Evolutionary conservation across 257 asterid species (phyloP).

Genomic region (Solanum pimpinellifolium): DNA sequence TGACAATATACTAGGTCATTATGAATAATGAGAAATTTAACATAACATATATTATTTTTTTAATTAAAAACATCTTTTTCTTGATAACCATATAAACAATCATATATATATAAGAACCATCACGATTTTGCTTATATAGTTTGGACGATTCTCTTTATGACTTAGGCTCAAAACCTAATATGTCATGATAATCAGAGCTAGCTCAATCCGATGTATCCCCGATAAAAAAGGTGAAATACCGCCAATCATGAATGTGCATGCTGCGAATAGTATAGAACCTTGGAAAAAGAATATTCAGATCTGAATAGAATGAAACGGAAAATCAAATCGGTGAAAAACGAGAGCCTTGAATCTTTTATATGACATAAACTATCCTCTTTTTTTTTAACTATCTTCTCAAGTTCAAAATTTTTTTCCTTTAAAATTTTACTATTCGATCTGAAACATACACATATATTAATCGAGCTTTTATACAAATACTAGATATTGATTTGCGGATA

Average conservation of each 20-base stretch:
- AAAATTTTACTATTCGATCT: neutral
- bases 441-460: neutral
- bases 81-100: no score
- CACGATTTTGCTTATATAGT: fast-evolving
- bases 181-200: neutral
- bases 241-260: neutral
- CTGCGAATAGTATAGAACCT: neutral
- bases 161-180: neutral
- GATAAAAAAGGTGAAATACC: neutral
- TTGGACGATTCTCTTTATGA: no score
- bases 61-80: no score
- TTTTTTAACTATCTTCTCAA: no score
- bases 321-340: neutral
- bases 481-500: neutral
- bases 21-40: neutral
- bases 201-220: neutral
- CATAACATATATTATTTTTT: no score
- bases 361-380: no score
- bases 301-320: neutral
- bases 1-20: neutral
- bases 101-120: neutral
- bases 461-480: neutral
- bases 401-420: no score
- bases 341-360: neutral
- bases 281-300: neutral